Evolutionary conservation across 1,139 yeast genomes (phyloP).

Genomic region (Saccharomyces pastorianus): DNA sequence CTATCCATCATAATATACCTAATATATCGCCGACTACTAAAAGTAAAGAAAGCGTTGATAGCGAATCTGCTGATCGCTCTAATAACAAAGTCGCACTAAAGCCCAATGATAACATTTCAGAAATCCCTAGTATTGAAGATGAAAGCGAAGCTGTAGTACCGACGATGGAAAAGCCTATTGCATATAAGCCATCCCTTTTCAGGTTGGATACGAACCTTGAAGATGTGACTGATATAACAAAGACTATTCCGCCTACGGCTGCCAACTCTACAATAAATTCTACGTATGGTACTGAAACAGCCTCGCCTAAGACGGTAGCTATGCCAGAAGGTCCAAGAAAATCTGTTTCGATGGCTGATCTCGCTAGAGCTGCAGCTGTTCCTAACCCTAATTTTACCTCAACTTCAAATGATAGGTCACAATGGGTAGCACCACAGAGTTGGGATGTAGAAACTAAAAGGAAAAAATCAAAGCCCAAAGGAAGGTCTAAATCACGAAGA

Average conservation of each 20-base stretch:
- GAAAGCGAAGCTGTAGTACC: background rate
- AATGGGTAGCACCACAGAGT: conserved; percentile 68
- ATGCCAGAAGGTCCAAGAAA: conserved; percentile 19
- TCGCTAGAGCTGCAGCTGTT: conserved; percentile 15
- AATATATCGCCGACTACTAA: conserved; percentile 1
- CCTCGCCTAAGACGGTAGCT: background rate
- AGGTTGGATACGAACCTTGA: conserved; percentile 27
- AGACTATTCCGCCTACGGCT: conserved; percentile 7
- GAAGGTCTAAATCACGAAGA: conserved; percentile 10
- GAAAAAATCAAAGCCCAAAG: conserved; percentile 10
- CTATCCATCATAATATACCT: background rate
- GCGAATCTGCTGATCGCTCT: background rate
- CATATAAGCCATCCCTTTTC: conserved; percentile 13
- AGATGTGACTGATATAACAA: conserved; percentile 28
- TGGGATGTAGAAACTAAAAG: conserved; percentile 58
- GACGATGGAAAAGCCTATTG: background rate
- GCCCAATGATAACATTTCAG: background rate
- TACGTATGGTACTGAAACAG: background rate
- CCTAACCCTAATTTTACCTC: conserved; percentile 7
- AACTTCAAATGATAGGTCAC: conserved; percentile 8
- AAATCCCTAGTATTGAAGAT: no score
- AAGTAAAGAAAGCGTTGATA: background rate
- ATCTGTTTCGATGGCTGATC: conserved; percentile 23
- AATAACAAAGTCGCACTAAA: background rate
- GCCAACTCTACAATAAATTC: background rate